These are phyloP conservation scores for Pyrenopolyporus hunteri DNA, from an alignment of 495 filamentous ascomycete species.

Conservation along the genomic window DNA sequence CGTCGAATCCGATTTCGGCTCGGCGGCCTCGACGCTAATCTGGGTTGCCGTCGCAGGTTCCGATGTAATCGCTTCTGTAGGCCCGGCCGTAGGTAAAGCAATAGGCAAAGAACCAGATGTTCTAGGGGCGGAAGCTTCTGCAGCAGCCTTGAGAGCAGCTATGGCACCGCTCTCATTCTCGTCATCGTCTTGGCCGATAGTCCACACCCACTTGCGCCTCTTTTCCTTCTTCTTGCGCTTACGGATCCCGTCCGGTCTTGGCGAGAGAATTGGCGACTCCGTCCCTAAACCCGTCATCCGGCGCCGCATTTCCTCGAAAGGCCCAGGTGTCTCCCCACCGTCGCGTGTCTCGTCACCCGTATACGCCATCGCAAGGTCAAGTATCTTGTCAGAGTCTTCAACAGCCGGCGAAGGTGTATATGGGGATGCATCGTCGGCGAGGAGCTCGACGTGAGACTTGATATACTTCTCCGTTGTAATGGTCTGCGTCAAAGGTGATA, in stretches of 20 bases:
- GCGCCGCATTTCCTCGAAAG: slow-evolving; percentile 63
- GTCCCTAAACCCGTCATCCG: slow-evolving; percentile 54
- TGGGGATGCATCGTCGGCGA: slow-evolving; percentile 57
- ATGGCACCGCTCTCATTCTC: slow-evolving; percentile 49
- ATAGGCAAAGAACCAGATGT: background rate
- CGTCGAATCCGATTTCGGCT: slow-evolving; percentile 37
- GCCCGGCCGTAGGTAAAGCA: background rate
- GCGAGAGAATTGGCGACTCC: slow-evolving; percentile 45
- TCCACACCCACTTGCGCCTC: slow-evolving; percentile 61
- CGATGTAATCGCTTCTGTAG: slow-evolving; percentile 7
- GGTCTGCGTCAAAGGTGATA: slow-evolving; percentile 59
- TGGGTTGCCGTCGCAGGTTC: slow-evolving; percentile 24
- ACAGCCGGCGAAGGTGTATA: slow-evolving; percentile 47
- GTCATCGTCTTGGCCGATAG: slow-evolving; percentile 54
- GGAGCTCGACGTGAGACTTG: slow-evolving; percentile 61
- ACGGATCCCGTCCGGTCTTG: slow-evolving; percentile 48
- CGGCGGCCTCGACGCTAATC: slow-evolving; percentile 39
- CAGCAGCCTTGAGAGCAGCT: slow-evolving; percentile 38
- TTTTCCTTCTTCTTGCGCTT: slow-evolving; percentile 56
- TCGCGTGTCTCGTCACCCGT: slow-evolving; percentile 56
- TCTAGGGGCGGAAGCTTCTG: slow-evolving; percentile 15
- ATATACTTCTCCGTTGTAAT: slow-evolving; percentile 61
- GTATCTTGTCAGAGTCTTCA: slow-evolving; percentile 42
- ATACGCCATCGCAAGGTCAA: slow-evolving; percentile 58
- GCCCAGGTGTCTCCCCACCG: slow-evolving; percentile 61